A percentile compares a stretch with the other conserved stretches of the same genome.
Conservation (phyloP, 2,329 filamentous ascomycete genomes). For the Amauroascus niger region DNA sequence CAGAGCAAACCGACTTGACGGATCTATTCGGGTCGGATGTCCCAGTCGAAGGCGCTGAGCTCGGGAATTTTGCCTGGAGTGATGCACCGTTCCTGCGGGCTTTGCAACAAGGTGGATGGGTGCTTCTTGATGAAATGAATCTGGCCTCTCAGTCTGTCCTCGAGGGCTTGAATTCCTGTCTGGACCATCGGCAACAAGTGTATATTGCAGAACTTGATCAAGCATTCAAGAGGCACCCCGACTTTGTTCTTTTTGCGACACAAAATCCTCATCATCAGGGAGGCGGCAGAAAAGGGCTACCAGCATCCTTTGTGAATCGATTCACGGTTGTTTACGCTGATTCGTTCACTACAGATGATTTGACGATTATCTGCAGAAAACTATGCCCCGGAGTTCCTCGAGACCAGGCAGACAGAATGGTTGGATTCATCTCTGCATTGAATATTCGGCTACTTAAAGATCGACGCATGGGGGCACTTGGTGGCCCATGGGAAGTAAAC, state of each 20-base stretch:
- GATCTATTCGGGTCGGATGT: slow-evolving; percentile 96
- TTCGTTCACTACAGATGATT: slow-evolving; percentile 69
- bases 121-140: slow-evolving; percentile 97
- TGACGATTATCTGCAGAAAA: slow-evolving; percentile 69
- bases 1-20: slow-evolving; percentile 95
- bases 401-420: slow-evolving; percentile 55
- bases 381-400: slow-evolving; percentile 58
- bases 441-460: slow-evolving; percentile 58
- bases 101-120: slow-evolving; percentile 96
- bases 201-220: slow-evolving; percentile 94
- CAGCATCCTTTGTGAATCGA: slow-evolving; percentile 92
- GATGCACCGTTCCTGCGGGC: slow-evolving; percentile 91
- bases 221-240: slow-evolving; percentile 76
- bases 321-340: slow-evolving; percentile 98
- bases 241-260: slow-evolving; percentile 91
- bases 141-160: slow-evolving; percentile 92
- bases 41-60: slow-evolving; percentile 81
- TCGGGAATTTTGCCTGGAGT: slow-evolving; percentile 87
- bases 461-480: slow-evolving; percentile 45
- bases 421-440: slow-evolving; percentile 70
- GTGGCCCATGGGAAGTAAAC: slow-evolving; percentile 92
- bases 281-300: slow-evolving; percentile 85
- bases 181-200: slow-evolving; percentile 91
- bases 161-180: slow-evolving; percentile 89
- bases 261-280: slow-evolving; percentile 98